phyloP scores from a whole-genome alignment of 106 monocot genomes.

The Alisma plantagoaquatica region DNA sequence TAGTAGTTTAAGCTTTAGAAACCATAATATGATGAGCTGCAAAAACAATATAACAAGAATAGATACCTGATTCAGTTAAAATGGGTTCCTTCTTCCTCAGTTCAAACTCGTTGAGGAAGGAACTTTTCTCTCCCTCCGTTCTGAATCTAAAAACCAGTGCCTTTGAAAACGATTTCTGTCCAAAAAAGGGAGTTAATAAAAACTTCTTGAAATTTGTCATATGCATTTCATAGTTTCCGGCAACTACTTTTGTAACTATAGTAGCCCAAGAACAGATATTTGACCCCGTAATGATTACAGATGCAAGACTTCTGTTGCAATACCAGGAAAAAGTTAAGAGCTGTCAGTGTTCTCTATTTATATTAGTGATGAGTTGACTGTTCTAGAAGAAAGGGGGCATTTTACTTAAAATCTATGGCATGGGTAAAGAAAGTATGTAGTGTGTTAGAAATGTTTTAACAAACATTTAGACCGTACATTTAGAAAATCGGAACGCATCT shows the following conservation, averaged over 20 bases:
- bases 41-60: neutral
- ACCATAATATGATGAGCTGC: neutral
- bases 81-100: constrained; percentile 4
- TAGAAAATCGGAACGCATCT: too few species aligned
- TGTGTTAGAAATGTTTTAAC: too few species aligned
- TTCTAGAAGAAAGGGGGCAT: too few species aligned
- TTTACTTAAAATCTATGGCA: too few species aligned
- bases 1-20: neutral
- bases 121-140: constrained; percentile 9
- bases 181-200: constrained; percentile 1
- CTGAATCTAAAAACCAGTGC: constrained; percentile 16
- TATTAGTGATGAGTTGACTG: too few species aligned
- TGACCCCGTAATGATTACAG: neutral
- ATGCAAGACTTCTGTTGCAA: neutral
- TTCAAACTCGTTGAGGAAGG: constrained; percentile 14
- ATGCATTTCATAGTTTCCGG: too few species aligned
- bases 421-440: too few species aligned
- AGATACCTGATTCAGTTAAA: constrained; percentile 7
- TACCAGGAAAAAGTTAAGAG: too few species aligned
- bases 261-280: neutral
- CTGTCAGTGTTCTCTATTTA: too few species aligned
- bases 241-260: too few species aligned
- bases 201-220: neutral
- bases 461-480: too few species aligned
- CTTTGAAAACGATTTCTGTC: constrained; percentile 11